Base-by-base conservation (phyloP, 1,284 basidiomycete species). In the Moesziomyces parantarcticus region DNA sequence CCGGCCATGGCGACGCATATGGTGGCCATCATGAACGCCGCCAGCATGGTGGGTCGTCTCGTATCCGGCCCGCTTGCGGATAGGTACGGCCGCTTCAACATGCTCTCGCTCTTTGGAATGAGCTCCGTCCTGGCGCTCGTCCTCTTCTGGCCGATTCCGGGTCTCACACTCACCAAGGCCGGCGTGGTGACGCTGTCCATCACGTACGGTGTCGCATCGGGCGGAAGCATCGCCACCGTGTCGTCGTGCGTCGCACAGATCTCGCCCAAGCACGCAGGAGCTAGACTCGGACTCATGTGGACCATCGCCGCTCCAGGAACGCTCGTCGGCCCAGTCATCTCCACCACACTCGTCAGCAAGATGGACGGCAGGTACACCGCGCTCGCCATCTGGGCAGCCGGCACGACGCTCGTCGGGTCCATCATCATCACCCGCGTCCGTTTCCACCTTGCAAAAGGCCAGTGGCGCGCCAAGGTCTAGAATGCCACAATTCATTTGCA, bases 21-120 rank as follows among this genome's bases (percentile, higher is more conserved):
- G 55, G 64, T 73, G 2, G 63, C 64, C 22, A 58, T 74, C 42
- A 74, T 74, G 55, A 74, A 74, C 45, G 65, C 61, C 8, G 60
- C 65, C 6, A 50, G 45, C n/a, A 58, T 74, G 58, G 22, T 56
- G 11, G 71, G 71, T 16, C 61, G 71, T 3, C 34, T 74, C n/a
- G 49, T 41, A 1, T 68, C 71, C 2, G 71, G 71, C 1, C 62
- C 65, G 2, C 41, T 74, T 1, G 65, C 65, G 1, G 71, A 74
- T 21, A 23, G 66, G 9, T 68, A 57, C 22, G 71, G 66, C 23
- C 46, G 71, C 21, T 69, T 74, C 66, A 69, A 74, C 58, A 50
- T 60, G 21, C 48, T 74, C 11, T 49, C 39, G 13, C 46, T 68
- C 23, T 73, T 67, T 20, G 64, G 64, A 0, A 44, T 64, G 6